These are phyloP conservation scores for Tylopilus sp. DNA, from an alignment of 768 basidiomycete genomes.

Conservation along the genomic window DNA sequence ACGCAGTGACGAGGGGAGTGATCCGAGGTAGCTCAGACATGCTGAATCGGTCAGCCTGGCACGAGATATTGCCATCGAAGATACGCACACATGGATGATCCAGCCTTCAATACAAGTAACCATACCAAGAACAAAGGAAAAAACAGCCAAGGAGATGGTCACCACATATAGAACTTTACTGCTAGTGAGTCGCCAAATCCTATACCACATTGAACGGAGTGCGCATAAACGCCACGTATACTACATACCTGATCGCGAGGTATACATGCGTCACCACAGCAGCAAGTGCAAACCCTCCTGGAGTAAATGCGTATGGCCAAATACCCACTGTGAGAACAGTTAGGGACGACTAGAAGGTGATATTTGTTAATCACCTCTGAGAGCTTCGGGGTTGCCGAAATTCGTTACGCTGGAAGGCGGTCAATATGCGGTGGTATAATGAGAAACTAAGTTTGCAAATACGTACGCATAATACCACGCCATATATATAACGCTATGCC, in stretches of 20 bases:
- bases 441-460: neutral
- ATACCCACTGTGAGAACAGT: constrained; percentile 30
- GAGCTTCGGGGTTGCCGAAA: constrained; percentile 12
- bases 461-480: constrained; percentile 17
- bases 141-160: constrained; percentile 34
- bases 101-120: constrained; percentile 42
- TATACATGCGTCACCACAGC: constrained; percentile 50
- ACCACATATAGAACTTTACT: constrained; percentile 27
- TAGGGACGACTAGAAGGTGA: no score
- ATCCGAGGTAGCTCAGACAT: constrained; percentile 37
- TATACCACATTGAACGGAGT: neutral
- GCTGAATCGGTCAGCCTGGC: constrained; percentile 23
- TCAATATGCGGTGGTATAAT: no score
- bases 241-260: constrained; percentile 32
- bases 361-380: constrained; percentile 6
- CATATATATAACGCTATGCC: constrained; percentile 15
- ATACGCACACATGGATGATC: constrained; percentile 38
- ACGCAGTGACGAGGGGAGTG: constrained; percentile 41
- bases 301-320: constrained; percentile 54
- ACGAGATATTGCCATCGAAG: neutral
- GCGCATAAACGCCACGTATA: neutral
- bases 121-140: constrained; percentile 43
- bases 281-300: constrained; percentile 43
- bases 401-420: constrained; percentile 7
- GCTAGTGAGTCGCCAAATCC: constrained; percentile 14